Percentiles rank a stretch among this genome's conserved stretches.
Conservation (phyloP, 169 alveolate species). For the Plasmodium cynomolgi region DNA sequence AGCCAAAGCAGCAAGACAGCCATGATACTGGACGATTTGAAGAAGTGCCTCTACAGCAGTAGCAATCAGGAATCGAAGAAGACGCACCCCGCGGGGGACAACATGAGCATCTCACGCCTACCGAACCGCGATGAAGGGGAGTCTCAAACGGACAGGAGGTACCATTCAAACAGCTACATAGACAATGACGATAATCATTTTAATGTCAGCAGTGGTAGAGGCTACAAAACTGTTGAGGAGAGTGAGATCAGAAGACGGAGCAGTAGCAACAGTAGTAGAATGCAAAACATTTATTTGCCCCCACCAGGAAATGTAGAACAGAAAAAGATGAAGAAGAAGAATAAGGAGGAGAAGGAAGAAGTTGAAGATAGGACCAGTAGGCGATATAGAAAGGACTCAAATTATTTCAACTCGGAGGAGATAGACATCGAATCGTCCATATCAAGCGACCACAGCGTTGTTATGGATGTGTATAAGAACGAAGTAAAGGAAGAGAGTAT, state of each 20-base stretch:
- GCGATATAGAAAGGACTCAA: neutral
- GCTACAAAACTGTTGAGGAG: neutral
- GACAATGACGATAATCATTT: neutral
- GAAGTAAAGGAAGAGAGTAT: neutral
- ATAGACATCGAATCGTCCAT: constrained; percentile 24
- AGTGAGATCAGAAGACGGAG: neutral
- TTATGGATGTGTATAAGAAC: neutral
- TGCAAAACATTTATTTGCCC: neutral
- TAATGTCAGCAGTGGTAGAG: neutral
- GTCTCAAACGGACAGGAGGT: neutral
- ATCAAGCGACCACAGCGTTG: neutral
- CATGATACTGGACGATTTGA: constrained; percentile 55
- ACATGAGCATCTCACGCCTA: neutral
- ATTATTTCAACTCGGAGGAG: neutral
- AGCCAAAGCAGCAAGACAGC: constrained; percentile 14
- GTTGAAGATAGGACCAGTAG: neutral
- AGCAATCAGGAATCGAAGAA: constrained; percentile 5
- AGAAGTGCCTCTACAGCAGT: constrained; percentile 12
- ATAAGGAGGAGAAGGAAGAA: neutral
- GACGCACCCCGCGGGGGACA: neutral
- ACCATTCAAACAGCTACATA: neutral
- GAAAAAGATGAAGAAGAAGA: neutral
- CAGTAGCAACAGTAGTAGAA: neutral
- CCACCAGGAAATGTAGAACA: neutral
- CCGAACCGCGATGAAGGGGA: neutral